These are phyloP conservation scores for Ophiorrhiza pumila DNA, from an alignment of 257 asterid genomes.

Conservation along the genomic window DNA sequence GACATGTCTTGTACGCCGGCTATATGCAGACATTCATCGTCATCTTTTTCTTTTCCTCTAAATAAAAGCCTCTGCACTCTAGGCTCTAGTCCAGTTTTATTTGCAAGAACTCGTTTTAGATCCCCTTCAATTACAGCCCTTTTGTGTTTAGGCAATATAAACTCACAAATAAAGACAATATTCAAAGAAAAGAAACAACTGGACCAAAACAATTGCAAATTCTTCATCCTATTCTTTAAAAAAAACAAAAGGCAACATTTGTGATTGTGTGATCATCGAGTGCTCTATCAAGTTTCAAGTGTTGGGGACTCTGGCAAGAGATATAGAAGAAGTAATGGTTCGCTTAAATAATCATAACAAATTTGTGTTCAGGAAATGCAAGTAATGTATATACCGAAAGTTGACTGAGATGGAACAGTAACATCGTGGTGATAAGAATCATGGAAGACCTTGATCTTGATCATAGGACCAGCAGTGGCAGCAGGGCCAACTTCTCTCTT, in stretches of 20 bases:
- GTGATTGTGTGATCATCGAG: too few relatives aligned
- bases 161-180: not conserved
- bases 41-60: constrained; percentile 32
- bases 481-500: constrained; percentile 19
- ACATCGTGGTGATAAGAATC: constrained; percentile 26
- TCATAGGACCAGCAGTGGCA: constrained; percentile 20
- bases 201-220: not conserved
- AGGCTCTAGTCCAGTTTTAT: constrained; percentile 26
- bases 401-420: constrained; percentile 26
- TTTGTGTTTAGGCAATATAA: not conserved
- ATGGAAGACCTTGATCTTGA: constrained; percentile 30
- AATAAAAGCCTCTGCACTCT: constrained; percentile 27
- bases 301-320: too few relatives aligned
- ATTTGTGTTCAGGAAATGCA: too few relatives aligned
- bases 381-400: constrained; percentile 24
- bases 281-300: too few relatives aligned
- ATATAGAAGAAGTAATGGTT: too few relatives aligned
- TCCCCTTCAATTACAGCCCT: constrained; percentile 17
- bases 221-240: not conserved
- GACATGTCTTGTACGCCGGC: constrained; percentile 30
- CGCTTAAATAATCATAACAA: too few relatives aligned
- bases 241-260: not conserved
- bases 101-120: constrained; percentile 22
- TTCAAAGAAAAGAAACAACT: not conserved
- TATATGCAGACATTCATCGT: constrained; percentile 25